A percentile compares a stretch with the other conserved stretches of the same genome.
Evolutionary conservation across 371 early-diverging fungal species (phyloP).

Genomic region (Zychaea mexicana): DNA sequence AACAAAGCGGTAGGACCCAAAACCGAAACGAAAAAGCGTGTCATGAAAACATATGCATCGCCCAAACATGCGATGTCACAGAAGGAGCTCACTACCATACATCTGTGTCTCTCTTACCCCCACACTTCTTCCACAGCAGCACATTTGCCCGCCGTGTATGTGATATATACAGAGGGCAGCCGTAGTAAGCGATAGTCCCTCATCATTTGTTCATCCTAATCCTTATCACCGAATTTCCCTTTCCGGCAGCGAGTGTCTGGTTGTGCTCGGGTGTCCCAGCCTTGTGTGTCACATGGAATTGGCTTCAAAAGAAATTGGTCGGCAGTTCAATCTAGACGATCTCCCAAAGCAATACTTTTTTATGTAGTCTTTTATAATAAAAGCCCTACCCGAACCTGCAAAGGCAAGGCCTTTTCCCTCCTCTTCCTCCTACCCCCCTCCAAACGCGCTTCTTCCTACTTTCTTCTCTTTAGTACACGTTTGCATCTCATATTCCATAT

Average conservation of each 20-base stretch:
- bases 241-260: not conserved
- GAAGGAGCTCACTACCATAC: too few species aligned
- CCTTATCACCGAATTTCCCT: conserved; percentile 9
- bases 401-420: not conserved
- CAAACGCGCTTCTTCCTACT: not conserved
- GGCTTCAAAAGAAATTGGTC: not conserved
- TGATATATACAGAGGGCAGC: too few species aligned
- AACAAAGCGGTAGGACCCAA: too few species aligned
- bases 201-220: conserved; percentile 1
- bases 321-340: not conserved
- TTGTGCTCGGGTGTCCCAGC: not conserved
- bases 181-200: not conserved
- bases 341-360: not conserved
- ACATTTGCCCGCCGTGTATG: too few species aligned
- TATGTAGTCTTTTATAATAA: not conserved
- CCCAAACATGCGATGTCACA: too few species aligned
- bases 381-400: not conserved
- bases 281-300: not conserved
- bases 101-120: too few species aligned
- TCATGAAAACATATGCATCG: too few species aligned
- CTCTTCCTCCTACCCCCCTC: not conserved
- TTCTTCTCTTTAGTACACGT: not conserved
- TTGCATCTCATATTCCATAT: not conserved
- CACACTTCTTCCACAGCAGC: too few species aligned
- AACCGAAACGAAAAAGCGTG: too few species aligned